phyloP scores from a whole-genome alignment of 305 asterid species.

The Fraxinus latifolia region DNA sequence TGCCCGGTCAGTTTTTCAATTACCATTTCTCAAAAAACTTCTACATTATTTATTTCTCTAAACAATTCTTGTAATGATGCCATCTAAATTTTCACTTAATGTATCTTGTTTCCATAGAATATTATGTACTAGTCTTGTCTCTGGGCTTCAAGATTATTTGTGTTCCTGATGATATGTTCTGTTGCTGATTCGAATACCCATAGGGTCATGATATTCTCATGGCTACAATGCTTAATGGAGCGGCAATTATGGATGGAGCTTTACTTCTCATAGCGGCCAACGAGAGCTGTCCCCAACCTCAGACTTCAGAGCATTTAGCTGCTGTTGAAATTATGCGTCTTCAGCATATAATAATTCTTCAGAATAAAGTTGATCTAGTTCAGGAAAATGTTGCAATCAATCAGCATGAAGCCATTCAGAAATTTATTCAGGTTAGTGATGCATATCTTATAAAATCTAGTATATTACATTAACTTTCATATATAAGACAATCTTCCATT shows the following conservation, averaged over 20 bases:
- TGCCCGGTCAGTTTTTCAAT: constrained; percentile 68
- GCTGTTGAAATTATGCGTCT: constrained; percentile 97
- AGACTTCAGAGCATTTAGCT: constrained; percentile 93
- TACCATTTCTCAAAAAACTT: neutral
- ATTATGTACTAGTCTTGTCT: neutral
- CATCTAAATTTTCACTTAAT: neutral
- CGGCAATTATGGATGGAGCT: constrained; percentile 99
- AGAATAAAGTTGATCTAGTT: constrained; percentile 92
- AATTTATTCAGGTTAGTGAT: constrained; percentile 70
- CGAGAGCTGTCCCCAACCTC: constrained; percentile 99
- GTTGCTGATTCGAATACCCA: constrained; percentile 9
- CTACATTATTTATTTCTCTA: neutral
- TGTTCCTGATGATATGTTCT: constrained; percentile 8
- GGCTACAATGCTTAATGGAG: constrained; percentile 99
- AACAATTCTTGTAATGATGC: neutral
- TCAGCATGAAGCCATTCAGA: constrained; percentile 93
- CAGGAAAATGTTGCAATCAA: constrained; percentile 95
- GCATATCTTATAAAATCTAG: constrained; percentile 4
- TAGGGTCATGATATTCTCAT: constrained; percentile 99
- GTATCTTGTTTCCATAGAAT: neutral
- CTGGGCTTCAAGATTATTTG: neutral
- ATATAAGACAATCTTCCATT: constrained; percentile 13
- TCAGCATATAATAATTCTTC: constrained; percentile 83
- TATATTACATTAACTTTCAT: neutral
- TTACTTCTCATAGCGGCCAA: constrained; percentile 95